Base-by-base conservation (phyloP, 352 stramenopile species). In the Globisporangium recalcitrans region DNA sequence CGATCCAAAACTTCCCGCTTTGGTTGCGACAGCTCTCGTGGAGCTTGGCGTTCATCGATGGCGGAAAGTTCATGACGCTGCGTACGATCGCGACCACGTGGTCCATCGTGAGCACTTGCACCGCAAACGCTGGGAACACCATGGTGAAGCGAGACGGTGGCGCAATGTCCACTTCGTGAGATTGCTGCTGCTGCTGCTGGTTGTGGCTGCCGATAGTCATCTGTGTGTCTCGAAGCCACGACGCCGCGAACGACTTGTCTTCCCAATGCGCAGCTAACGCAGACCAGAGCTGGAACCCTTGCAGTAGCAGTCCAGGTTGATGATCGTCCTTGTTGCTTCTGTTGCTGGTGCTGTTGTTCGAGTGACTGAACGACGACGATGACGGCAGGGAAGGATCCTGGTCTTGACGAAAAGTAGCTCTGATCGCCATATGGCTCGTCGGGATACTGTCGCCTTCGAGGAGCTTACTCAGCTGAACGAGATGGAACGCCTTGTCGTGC, bases 1-100 rank as follows among this genome's bases (percentile, higher is more conserved):
- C 67, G 21, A 78, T 55, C 77, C 78, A 88, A 47, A 86, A 65
- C 27, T 79, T 88, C 4, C 72, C 77, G 58, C 77, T 60, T 14
- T 79, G 66, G 2, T 51, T 65, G 55, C 80, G 72, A 48, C 72
- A 82, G 6, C 67, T 75, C 46, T 65, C 55, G 31, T 65, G 69
- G 53, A 87, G 70, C 26, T 51, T 47, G 2, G 60, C 7, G 14
- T 69, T 34, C 11, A 78, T 60, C 14, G 67, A 34, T 21, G 32
- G 19, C 2, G 70, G 58, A 4, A 77, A 58, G 9, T 67, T 57
- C 26, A 85, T 52, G 4, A 82, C 34, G 22, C 58, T 64, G 11
- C 56, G 57, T 4, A 82, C 42, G 46, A 85, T 71, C 19, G 52
- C 62, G 14, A 75, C 55, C 16, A 80, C 72, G n/a, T 66, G 58